A percentile compares a stretch with the other conserved stretches of the same genome.
phyloP scores from a whole-genome alignment of 2,329 filamentous ascomycete genomes.

The Verticillium dahliae region DNA sequence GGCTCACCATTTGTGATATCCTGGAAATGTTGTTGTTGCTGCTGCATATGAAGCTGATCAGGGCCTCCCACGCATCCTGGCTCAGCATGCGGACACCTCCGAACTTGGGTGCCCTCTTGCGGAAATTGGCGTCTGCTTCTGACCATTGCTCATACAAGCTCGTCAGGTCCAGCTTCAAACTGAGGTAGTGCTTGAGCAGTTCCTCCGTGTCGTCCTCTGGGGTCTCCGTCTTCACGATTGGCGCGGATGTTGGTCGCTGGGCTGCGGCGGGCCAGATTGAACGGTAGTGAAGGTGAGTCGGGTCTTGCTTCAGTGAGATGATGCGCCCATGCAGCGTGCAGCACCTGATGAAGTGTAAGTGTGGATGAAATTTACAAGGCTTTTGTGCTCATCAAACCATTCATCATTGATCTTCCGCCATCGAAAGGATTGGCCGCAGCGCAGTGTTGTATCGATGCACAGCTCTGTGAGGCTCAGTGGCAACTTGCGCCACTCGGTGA shows the following conservation, averaged over 20 bases:
- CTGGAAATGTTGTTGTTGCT: slow-evolving; percentile 97
- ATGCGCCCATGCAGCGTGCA: slow-evolving; percentile 83
- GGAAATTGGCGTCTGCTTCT: slow-evolving; percentile 77
- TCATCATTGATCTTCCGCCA: slow-evolving; percentile 83
- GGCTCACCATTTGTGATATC: slow-evolving; percentile 83
- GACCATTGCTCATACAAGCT: slow-evolving; percentile 85
- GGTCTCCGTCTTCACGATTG: slow-evolving; percentile 14
- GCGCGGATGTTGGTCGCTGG: slow-evolving; percentile 8
- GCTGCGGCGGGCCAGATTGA: slow-evolving; percentile 49
- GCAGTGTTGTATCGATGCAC: slow-evolving; percentile 87
- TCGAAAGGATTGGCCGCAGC: slow-evolving; percentile 94
- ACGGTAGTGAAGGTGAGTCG: slow-evolving; percentile 71
- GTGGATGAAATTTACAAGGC: not conserved
- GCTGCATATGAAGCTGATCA: slow-evolving; percentile 94
- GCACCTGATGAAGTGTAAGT: slow-evolving; percentile 41
- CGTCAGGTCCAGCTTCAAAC: slow-evolving; percentile 69
- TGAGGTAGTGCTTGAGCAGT: slow-evolving; percentile 80
- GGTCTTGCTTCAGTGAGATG: slow-evolving; percentile 77
- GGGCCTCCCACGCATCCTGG: slow-evolving; percentile 93
- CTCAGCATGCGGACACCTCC: slow-evolving; percentile 85
- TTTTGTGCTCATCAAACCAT: slow-evolving; percentile 50
- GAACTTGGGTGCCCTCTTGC: slow-evolving; percentile 78
- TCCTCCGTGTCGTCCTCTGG: slow-evolving; percentile 61
- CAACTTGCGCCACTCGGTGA: slow-evolving; percentile 81
- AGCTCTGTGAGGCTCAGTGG: slow-evolving; percentile 78